Conservation (phyloP, 768 basidiomycete genomes). For the Leccinum sublutescens region DNA sequence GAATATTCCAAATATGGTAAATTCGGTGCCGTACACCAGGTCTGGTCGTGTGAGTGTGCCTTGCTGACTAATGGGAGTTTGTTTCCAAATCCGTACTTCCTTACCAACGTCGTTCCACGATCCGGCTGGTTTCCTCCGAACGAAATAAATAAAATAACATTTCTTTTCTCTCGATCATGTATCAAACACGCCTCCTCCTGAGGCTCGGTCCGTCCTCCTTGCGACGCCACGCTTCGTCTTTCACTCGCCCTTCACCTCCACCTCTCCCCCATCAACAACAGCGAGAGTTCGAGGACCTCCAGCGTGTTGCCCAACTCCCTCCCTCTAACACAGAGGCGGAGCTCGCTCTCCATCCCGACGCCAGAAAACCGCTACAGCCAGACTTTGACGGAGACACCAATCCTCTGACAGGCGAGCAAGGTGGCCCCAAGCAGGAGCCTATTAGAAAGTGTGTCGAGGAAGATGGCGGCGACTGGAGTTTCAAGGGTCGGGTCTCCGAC, state of each 20-base stretch:
- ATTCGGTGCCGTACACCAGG: background rate
- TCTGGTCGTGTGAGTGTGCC: slow-evolving; percentile 6
- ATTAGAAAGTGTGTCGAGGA: slow-evolving; percentile 53
- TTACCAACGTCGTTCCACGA: background rate
- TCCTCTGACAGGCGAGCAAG: slow-evolving; percentile 79
- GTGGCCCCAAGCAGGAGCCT: slow-evolving; percentile 87
- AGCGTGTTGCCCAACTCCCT: slow-evolving; percentile 55
- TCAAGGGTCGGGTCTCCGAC: slow-evolving; percentile 85
- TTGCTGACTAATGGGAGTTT: background rate
- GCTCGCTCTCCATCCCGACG: slow-evolving; percentile 67
- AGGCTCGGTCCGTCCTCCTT: background rate
- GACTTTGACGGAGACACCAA: slow-evolving; percentile 83
- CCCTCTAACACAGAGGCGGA: slow-evolving; percentile 40
- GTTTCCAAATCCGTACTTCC: background rate
- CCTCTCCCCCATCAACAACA: slow-evolving; percentile 74
- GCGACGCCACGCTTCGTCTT: slow-evolving; percentile 30
- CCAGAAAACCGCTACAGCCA: slow-evolving; percentile 51
- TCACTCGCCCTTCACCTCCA: slow-evolving; percentile 68
- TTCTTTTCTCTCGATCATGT: background rate
- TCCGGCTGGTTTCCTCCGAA: background rate
- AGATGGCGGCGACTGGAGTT: slow-evolving; percentile 81
- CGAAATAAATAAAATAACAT: background rate
- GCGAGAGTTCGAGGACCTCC: slow-evolving; percentile 83
- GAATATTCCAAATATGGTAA: background rate
- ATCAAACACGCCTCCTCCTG: background rate